Evolutionary conservation across 306 rosid species (phyloP).

Genomic region (Notholithocarpus densiflorus): DNA sequence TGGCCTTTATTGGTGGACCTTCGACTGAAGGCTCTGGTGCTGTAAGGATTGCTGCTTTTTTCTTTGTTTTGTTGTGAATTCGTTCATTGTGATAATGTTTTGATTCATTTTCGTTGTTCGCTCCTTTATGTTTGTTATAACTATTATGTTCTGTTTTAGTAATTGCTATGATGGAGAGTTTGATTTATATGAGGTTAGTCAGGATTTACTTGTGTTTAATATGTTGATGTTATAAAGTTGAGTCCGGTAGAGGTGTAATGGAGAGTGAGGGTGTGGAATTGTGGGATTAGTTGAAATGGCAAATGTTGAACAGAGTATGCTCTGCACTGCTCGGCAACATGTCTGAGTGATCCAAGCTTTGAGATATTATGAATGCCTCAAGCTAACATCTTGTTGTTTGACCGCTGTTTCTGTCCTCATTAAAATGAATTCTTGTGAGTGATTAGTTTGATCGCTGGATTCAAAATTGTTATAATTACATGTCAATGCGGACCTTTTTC

Average conservation of each 20-base stretch:
- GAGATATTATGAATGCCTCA: not conserved
- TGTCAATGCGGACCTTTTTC: not conserved
- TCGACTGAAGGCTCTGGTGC: constrained; percentile 94
- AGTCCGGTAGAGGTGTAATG: not conserved
- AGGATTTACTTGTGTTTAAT: too few species aligned
- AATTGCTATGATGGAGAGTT: not conserved
- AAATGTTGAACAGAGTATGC: not conserved
- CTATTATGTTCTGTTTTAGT: not conserved
- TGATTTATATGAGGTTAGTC: too few species aligned
- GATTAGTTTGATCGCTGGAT: not conserved
- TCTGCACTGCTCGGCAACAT: not conserved
- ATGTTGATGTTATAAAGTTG: not conserved
- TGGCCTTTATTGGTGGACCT: constrained; percentile 95
- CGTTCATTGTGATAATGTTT: not conserved
- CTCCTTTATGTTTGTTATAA: not conserved
- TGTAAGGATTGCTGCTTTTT: constrained; percentile 48
- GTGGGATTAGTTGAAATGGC: not conserved
- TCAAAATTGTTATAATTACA: not conserved
- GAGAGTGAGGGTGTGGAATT: not conserved
- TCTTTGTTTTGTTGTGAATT: not conserved
- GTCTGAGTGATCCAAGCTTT: not conserved
- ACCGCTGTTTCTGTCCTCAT: not conserved
- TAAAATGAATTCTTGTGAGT: not conserved
- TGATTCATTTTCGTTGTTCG: not conserved
- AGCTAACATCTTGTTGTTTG: not conserved